Evolutionary conservation across 208 protist species (phyloP).

Genomic region (Strigomonas culicis): DNA sequence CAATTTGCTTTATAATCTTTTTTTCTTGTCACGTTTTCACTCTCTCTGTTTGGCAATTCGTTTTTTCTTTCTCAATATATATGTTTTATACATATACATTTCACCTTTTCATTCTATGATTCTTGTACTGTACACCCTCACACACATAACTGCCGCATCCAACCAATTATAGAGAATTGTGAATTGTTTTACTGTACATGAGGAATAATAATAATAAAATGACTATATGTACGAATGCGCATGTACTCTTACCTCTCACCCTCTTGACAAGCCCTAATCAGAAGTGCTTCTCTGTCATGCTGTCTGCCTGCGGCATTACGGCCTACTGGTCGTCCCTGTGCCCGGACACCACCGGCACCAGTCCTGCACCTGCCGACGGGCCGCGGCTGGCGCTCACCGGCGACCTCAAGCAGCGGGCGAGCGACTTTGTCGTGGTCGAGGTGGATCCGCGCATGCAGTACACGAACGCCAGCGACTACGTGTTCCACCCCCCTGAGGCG

Average conservation of each 20-base stretch:
- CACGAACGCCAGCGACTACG: conserved; percentile 35
- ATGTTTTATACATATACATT: conserved; percentile 11
- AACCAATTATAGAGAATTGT: not conserved
- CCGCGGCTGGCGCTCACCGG: conserved; percentile 17
- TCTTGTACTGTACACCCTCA: not conserved
- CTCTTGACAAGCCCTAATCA: not conserved
- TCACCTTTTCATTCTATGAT: not conserved
- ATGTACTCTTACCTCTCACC: not conserved
- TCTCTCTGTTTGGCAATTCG: conserved; percentile 6
- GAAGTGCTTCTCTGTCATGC: conserved; percentile 24
- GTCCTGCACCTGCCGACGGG: too few relatives aligned
- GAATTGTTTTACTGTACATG: not conserved
- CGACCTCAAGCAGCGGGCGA: conserved; percentile 43
- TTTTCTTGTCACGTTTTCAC: conserved; percentile 9
- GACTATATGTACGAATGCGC: too few relatives aligned
- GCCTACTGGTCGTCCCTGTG: conserved; percentile 16
- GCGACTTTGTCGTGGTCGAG: conserved; percentile 81
- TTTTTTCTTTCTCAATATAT: conserved; percentile 12
- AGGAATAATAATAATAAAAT: not conserved
- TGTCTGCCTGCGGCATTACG: conserved; percentile 62
- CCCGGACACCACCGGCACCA: not conserved
- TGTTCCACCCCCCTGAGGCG: conserved; percentile 5
- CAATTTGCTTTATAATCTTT: conserved; percentile 4
- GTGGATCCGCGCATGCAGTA: conserved; percentile 50
- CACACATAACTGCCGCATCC: not conserved